Percentiles rank a stretch among this genome's conserved stretches.
These are phyloP conservation scores for Perkinsela sp. DNA, from an alignment of 208 protist species.

Conservation along the genomic window DNA sequence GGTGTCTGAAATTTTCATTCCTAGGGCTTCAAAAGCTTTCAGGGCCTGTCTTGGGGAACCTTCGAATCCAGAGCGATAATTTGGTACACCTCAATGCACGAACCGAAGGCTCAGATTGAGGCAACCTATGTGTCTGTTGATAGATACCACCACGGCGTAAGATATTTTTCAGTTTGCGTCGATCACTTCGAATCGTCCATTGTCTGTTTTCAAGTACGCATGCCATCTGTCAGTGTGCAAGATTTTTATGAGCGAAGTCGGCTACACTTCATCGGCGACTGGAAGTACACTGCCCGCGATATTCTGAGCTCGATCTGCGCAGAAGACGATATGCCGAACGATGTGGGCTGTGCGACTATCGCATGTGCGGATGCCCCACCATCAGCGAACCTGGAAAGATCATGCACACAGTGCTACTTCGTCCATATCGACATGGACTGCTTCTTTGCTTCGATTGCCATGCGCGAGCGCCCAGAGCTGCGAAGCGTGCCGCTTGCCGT, in stretches of 20 bases:
- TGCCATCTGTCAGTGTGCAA: too few relatives aligned
- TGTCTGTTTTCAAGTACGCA: too few relatives aligned
- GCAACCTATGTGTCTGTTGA: too few relatives aligned
- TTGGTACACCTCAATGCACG: too few relatives aligned
- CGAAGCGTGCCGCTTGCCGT: slow-evolving; percentile 40
- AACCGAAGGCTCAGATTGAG: too few relatives aligned
- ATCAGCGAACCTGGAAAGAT: slow-evolving; percentile 29
- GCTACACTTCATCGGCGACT: slow-evolving; percentile 74
- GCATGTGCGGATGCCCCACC: slow-evolving; percentile 5
- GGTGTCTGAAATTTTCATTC: too few relatives aligned
- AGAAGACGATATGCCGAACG: background rate
- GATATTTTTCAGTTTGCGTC: too few relatives aligned
- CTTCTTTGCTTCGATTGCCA: slow-evolving; percentile 68
- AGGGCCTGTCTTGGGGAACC: too few relatives aligned
- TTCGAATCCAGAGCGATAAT: too few relatives aligned
- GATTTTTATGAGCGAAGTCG: slow-evolving; percentile 56
- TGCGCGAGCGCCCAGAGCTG: slow-evolving; percentile 36
- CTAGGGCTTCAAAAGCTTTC: too few relatives aligned
- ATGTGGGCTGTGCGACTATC: background rate
- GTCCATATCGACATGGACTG: slow-evolving; percentile 76
- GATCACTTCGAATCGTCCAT: too few relatives aligned
- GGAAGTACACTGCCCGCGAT: slow-evolving; percentile 40
- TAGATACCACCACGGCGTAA: too few relatives aligned
- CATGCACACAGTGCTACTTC: slow-evolving; percentile 16
- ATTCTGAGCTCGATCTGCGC: slow-evolving; percentile 19